Evolutionary conservation across 2,329 filamentous ascomycete species (phyloP), one percentile per base, ranked within the genome.

Genomic region (Penicillium psychrosexuale): DNA sequence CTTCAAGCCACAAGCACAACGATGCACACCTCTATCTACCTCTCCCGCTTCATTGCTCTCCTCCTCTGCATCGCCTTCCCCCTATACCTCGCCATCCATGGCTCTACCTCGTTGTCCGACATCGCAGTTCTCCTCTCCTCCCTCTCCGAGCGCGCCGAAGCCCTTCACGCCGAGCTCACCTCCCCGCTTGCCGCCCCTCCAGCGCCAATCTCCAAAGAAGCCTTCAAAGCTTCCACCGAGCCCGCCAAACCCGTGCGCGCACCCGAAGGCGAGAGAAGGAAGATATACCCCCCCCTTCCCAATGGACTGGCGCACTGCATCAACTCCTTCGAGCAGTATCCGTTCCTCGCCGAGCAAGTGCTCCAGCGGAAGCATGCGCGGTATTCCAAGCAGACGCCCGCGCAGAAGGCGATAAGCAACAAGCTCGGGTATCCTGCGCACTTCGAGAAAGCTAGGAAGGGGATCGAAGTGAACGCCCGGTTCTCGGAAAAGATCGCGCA

Each of bases 371-470:
- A 46, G 43, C n/a, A 46, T 46, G 24, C 6, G 28, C 43, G 43
- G 43, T 46, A 46, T 46, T 46, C 43, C 28, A 46, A 46, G 43
- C 43, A 46, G 43, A 46, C 28, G 5, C 43, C 43, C 7, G 43
- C 28, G 19, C 43, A 46, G 43, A 34, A 33, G 28, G 17, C 11
- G 13, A 19, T 46, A 19, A 46, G 43, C 28, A 46, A 33, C 43
- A 17, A 46, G 7, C 43, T 46, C 28, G 43, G 27, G 8, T 46
- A 46, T 46, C 27, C 43, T 46, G 43, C 28, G 24, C 43, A 46
- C 28, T 46, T 46, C n/a, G 43, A 46, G 28, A 46, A 34, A 46
- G 24, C 43, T n/a, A 46, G 43, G n/a, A 46, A 46, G n/a, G 43
- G 43, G 13, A 22, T 46, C 12, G 43, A 46, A 33, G 43, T 46